These are phyloP conservation scores for Stephania japonica DNA, from an alignment of 164 flowering plant species.

Conservation along the genomic window DNA sequence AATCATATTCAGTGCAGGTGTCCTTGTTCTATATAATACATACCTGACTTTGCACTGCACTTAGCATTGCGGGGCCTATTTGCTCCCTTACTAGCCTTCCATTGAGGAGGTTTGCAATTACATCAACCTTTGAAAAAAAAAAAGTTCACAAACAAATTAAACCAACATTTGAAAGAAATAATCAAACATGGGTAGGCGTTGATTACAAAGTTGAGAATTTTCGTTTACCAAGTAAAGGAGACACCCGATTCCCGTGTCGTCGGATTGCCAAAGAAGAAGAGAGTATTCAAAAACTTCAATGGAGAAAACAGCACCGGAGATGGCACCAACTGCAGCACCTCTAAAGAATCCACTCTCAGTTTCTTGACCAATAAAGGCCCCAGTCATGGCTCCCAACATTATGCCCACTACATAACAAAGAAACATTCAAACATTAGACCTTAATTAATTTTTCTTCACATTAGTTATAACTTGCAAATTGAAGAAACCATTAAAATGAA, in stretches of 20 bases:
- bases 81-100: conserved; percentile 89
- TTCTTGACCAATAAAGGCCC: conserved; percentile 88
- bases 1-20: background rate
- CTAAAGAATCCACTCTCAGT: conserved; percentile 82
- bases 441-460: too few species aligned
- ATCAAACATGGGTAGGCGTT: background rate
- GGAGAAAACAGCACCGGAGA: conserved; percentile 88
- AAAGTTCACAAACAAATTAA: background rate
- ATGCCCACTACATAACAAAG: conserved; percentile 50
- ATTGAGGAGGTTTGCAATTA: conserved; percentile 77
- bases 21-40: background rate
- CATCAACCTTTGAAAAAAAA: conserved; percentile 54
- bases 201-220: background rate
- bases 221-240: conserved; percentile 60
- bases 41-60: conserved; percentile 96
- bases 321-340: conserved; percentile 88
- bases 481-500: background rate
- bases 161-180: background rate
- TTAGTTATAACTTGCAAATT: too few species aligned
- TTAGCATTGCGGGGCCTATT: conserved; percentile 90
- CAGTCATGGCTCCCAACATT: conserved; percentile 73
- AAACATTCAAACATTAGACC: background rate
- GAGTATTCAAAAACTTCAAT: conserved; percentile 84
- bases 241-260: conserved; percentile 74
- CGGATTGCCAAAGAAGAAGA: conserved; percentile 68